phyloP scores from a whole-genome alignment of 1,284 basidiomycete species.

The Ceraceosorus guamensis region DNA sequence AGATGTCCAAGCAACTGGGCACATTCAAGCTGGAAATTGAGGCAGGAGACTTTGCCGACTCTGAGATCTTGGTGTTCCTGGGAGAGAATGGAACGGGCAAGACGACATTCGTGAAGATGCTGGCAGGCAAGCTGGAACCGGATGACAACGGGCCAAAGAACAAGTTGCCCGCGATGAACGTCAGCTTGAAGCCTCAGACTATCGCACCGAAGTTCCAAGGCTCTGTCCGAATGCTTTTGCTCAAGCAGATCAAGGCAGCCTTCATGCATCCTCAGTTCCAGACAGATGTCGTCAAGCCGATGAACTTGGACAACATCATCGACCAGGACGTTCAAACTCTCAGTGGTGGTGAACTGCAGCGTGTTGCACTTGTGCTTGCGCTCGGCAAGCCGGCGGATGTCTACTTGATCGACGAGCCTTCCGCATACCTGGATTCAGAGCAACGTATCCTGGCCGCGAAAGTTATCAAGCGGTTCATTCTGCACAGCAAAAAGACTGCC shows the following conservation, averaged over 20 bases:
- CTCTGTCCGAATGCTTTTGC: constrained; percentile 46
- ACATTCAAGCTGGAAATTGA: constrained; percentile 44
- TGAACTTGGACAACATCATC: constrained; percentile 45
- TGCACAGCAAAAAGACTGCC: constrained; percentile 48
- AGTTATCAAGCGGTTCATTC: constrained; percentile 49
- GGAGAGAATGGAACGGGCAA: constrained; percentile 49
- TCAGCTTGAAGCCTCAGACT: constrained; percentile 47
- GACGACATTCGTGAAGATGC: constrained; percentile 49
- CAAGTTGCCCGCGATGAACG: constrained; percentile 45
- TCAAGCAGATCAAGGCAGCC: constrained; percentile 48
- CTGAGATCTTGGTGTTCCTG: constrained; percentile 48
- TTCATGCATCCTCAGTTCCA: constrained; percentile 50
- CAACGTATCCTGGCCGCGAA: constrained; percentile 47
- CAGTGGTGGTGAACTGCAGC: constrained; percentile 47
- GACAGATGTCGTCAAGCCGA: constrained; percentile 49
- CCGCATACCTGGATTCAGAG: constrained; percentile 47
- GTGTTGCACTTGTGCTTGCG: constrained; percentile 45
- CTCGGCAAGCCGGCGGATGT: constrained; percentile 47
- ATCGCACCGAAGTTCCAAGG: constrained; percentile 49
- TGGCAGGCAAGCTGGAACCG: constrained; percentile 46
- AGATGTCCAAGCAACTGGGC: constrained; percentile 46
- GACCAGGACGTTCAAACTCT: constrained; percentile 48
- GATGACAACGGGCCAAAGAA: constrained; percentile 27
- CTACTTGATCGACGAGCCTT: constrained; percentile 48
- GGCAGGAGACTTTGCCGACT: constrained; percentile 43